Percentiles rank a stretch among this genome's conserved stretches.
phyloP scores from a whole-genome alignment of 345 rosid genomes.

The Pelargonium nanum region DNA sequence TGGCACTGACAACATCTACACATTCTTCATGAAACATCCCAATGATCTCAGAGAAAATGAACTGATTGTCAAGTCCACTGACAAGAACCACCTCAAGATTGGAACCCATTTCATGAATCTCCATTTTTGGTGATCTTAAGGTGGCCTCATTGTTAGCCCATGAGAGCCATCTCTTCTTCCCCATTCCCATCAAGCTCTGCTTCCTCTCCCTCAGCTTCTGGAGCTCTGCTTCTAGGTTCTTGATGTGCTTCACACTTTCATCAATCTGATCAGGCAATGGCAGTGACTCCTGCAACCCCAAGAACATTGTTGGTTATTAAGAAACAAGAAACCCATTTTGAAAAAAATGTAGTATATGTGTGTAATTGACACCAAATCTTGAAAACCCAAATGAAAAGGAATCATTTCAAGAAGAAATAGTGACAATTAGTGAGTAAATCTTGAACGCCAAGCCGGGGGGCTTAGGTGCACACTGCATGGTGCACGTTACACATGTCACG shows the following conservation, averaged over 20 bases:
- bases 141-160: neutral
- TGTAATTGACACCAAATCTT: too few species aligned
- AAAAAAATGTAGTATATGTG: too few species aligned
- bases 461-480: too few species aligned
- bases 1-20: slow-evolving; percentile 31
- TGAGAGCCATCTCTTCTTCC: slow-evolving; percentile 18
- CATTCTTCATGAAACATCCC: slow-evolving; percentile 30
- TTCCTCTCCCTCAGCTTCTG: slow-evolving; percentile 25
- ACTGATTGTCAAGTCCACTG: slow-evolving; percentile 17
- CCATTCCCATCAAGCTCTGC: slow-evolving; percentile 14
- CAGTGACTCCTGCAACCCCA: slow-evolving; percentile 22
- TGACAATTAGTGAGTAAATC: too few species aligned
- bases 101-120: slow-evolving; percentile 28
- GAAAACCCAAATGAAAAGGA: too few species aligned
- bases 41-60: slow-evolving; percentile 29
- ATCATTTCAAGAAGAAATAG: too few species aligned
- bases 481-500: too few species aligned
- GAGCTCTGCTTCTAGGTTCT: slow-evolving; percentile 21
- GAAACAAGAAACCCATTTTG: too few species aligned
- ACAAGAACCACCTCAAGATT: slow-evolving; percentile 24
- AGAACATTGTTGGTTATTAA: neutral
- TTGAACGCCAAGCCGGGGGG: too few species aligned
- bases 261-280: slow-evolving; percentile 46
- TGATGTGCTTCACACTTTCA: slow-evolving; percentile 38
- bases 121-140: slow-evolving; percentile 21